Evolutionary conservation across 2,329 filamentous ascomycete species (phyloP), one percentile per base, ranked within the genome.

Genomic region (Penicillium sp.): DNA sequence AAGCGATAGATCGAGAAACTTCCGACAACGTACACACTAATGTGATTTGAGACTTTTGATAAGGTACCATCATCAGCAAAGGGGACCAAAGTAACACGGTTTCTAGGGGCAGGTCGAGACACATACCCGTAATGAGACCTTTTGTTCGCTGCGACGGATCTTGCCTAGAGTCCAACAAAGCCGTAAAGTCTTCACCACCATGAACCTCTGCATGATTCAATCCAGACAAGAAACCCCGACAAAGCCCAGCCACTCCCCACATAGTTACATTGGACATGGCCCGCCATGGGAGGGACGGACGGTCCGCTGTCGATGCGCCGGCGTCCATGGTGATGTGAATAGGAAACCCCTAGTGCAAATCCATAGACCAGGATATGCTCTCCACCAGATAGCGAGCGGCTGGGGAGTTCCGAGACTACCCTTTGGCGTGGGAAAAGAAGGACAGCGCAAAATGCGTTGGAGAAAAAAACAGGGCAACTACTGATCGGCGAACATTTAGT

Each of bases 111-210:
- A 29, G 12, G 29, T 25, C 35, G 36, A 27, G 12, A 18, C n/a
- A 41, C 45, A 51, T 73, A 89, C 86, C 88, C 55, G 91, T 97
- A 52, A 97, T 77, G 51, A 97, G 76, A 13, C 91, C 93, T 59
- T 84, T 80, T 48, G 85, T 75, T 54, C 89, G 82, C 43, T 76
- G 76, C 37, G 80, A 77, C 3, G 81, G 73, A 66, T 90, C 79
- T 57, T 77, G 76, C 52, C 91, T 80, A 56, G 80, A 78, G 59
- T 96, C 90, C 34, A 97, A 72, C 4, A 91, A 72, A 43, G 82
- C 75, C 33, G 93, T 72, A 55, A 98, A 93, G 9, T 76, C 72
- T 41, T 90, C 82, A 51, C 94, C 73, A 1, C 91, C 91, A 59
- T 83, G 77, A 4, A 88, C 81, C 66, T 96, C 84, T 40, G 89